phyloP scores from a whole-genome alignment of 1,284 basidiomycete genomes.

The Sphaerobolus stellatus region DNA sequence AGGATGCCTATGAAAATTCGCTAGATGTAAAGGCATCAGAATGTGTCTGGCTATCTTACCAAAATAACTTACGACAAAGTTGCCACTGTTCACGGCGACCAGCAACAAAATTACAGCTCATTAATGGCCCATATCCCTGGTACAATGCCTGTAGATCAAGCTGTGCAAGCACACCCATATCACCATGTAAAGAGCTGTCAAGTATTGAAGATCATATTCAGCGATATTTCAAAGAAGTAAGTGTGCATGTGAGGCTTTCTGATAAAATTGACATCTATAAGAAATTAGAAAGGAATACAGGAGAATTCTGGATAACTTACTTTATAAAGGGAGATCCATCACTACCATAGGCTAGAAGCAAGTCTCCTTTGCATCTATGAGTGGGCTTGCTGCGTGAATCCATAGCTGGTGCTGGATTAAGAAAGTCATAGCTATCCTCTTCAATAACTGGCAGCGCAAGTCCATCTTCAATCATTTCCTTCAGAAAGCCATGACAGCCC shows the following conservation, averaged over 20 bases:
- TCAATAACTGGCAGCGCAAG: neutral
- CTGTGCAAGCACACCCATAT: neutral
- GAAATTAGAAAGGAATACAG: neutral
- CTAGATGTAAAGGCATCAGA: conserved; percentile 12
- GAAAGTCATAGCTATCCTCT: neutral
- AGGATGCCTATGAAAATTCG: conserved; percentile 20
- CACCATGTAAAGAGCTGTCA: conserved; percentile 19
- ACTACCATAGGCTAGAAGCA: neutral
- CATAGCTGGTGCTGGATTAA: neutral
- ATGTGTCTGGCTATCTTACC: neutral
- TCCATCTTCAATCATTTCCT: neutral
- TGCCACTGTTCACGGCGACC: conserved; percentile 16
- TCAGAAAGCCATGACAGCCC: conserved; percentile 15
- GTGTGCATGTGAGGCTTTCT: no score
- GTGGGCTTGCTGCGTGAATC: neutral
- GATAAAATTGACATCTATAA: no score
- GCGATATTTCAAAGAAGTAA: conserved; percentile 21
- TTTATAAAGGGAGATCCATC: conserved; percentile 6
- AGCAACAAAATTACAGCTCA: conserved; percentile 18
- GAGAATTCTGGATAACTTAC: neutral
- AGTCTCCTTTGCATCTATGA: neutral
- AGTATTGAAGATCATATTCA: conserved; percentile 23
- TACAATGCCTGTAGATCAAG: conserved; percentile 4
- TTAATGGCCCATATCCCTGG: conserved; percentile 21
- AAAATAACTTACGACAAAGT: conserved; percentile 17